Base-by-base conservation (phyloP, 1,139 yeast genomes). In the Groenewaldozyma sp. region DNA sequence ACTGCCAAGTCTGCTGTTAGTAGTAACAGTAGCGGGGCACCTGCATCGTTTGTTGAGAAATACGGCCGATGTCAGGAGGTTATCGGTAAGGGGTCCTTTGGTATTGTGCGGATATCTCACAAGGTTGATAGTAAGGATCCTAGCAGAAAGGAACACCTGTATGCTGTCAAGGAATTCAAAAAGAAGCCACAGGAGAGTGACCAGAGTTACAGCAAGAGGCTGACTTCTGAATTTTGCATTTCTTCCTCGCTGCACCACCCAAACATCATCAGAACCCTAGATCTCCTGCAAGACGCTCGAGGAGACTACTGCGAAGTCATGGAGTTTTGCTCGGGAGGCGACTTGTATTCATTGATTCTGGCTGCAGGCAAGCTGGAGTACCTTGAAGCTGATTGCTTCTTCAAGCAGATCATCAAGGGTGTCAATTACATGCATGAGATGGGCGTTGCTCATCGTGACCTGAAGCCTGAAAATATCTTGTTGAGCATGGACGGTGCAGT, bases 401-500 rank as follows among this genome's bases (percentile, higher is more conserved):
- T 88, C 66, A 87, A 87, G 58, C 97, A 88, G 59, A 66, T 88
- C 40, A 73, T 88, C 38, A 70, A 87, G 44, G 97, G 95, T 28
- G 95, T 88, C 33, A 80, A 78, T 45, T 88, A 84, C 64, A 84
- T 88, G 94, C 97, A 88, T 64, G 84, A 82, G 38, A 82, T 84
- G 93, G 96, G 96, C 31, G 94, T 88, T 36, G 79, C 93, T 31
- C 97, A 88, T 63, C 73, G 96, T 44, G 97, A 88, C 59, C 68
- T 88, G 52, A 88, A 88, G 62, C 97, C 97, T 0, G 97, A 88
- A 55, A 88, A 88, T 59, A 62, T 88, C 29, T 65, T 88, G 37
- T 66, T 88, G 38, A 84, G 95, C 1, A 76, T 81, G 34, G 70
- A 72, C 44, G 97, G 97, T 32, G 67, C 74, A 18, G 63, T 88